Base-by-base conservation (phyloP, 2,329 filamentous ascomycete species). In the Niveomyces coronatus region DNA sequence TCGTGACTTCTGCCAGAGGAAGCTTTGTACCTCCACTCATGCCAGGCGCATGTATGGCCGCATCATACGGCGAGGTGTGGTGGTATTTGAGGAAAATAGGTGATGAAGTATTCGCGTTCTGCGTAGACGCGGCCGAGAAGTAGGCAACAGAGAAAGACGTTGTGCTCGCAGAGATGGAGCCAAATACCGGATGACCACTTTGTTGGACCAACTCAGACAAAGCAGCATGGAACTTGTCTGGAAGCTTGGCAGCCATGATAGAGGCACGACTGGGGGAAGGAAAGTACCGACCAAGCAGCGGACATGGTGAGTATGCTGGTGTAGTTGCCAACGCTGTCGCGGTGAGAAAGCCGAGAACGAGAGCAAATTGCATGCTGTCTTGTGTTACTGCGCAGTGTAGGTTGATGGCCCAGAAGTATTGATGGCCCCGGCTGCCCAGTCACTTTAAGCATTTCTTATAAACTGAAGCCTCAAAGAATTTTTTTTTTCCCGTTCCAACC, bases 1-100 rank as follows among this genome's bases (percentile, higher is more conserved):
- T 53, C 2, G 51, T 57, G 10, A 59, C 28, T 7, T 51, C 49
- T 0, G 55, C 56, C 2, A 55, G 10, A 0, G 52, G 52, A 4
- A 58, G 52, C 1, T 39, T 41, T 2, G 56, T 56, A 11, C 48
- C 19, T 1, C 39, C 30, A 0, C 48, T 49, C 4, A 59, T 23
- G 6, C 40, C 47, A 2, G 19, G 23, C 3, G 36, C 29, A 5
- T 13, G 23, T 3, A 31, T 18, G 9, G 41, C 35, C 7, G 9
- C 9, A 16, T 40, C 31, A 3, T 29, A 30, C 0, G 44, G 31
- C 5, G 51, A 49, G 3, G 48, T 50, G 35, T 51, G 37, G 20
- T 50, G 45, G n/a, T 51, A 53, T 29, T 47, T 45, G 32, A 50
- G 50, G 3, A 34, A 5, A 23, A 51, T 45, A 1, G 47, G 31